A percentile compares a stretch with the other conserved stretches of the same genome.
Evolutionary conservation across 805 yeast species (phyloP).

Genomic region (Saturnispora hagleri): DNA sequence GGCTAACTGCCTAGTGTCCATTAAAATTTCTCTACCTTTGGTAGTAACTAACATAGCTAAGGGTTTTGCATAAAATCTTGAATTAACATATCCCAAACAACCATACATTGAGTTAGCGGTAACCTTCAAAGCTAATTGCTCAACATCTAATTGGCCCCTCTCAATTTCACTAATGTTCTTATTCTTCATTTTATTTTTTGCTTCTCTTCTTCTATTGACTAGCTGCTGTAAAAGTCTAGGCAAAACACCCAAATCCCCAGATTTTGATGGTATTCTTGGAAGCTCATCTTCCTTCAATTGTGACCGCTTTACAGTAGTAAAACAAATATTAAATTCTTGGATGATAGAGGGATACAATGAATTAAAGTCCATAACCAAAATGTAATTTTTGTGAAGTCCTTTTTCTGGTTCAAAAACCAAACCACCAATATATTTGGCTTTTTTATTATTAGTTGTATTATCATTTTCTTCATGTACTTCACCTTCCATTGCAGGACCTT

Average conservation of each 20-base stretch:
- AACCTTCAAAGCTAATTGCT: constrained; percentile 89
- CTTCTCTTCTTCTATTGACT: constrained; percentile 88
- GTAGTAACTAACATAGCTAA: constrained; percentile 91
- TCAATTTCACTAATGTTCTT: constrained; percentile 56
- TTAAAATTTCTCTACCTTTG: constrained; percentile 90
- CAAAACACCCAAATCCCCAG: constrained; percentile 64
- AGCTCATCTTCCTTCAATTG: constrained; percentile 44
- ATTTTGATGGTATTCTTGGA: constrained; percentile 58
- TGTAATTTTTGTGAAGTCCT: constrained; percentile 82
- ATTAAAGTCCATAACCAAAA: constrained; percentile 96
- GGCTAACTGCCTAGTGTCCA: constrained; percentile 88
- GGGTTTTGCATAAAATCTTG: constrained; percentile 93
- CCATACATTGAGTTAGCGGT: constrained; percentile 99
- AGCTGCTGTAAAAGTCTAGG: constrained; percentile 77
- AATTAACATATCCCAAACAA: constrained; percentile 85
- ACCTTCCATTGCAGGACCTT: constrained; percentile 9
- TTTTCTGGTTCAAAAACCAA: constrained; percentile 94
- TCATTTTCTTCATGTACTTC: constrained; percentile 31
- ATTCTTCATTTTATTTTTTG: constrained; percentile 73
- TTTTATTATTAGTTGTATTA: constrained; percentile 36
- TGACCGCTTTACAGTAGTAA: constrained; percentile 82
- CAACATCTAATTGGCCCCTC: constrained; percentile 81
- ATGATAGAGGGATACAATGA: constrained; percentile 94
- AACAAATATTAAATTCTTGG: constrained; percentile 94
- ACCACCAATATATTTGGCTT: constrained; percentile 35